These are phyloP conservation scores for Suillus placidus DNA, from an alignment of 768 basidiomycete genomes.

Conservation along the genomic window DNA sequence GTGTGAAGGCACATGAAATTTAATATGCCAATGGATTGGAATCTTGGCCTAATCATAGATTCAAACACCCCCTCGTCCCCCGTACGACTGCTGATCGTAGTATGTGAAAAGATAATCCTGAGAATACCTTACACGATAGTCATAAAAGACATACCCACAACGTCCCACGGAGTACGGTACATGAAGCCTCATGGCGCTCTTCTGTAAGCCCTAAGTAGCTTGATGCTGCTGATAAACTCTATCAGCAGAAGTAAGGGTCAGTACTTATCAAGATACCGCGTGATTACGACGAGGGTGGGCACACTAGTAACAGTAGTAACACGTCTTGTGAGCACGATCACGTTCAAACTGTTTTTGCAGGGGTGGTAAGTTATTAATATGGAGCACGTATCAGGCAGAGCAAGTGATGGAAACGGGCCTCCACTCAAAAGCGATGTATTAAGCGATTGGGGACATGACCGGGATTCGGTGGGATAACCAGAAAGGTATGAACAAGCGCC, in stretches of 20 bases:
- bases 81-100: not conserved
- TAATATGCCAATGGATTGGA: not conserved
- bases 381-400: not conserved
- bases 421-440: not conserved
- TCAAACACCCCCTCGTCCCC: not conserved
- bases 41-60: not conserved
- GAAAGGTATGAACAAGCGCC: constrained; percentile 1
- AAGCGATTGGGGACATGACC: not conserved
- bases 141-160: not conserved
- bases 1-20: constrained; percentile 1
- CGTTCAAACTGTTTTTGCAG: not conserved
- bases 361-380: not conserved
- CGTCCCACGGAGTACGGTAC: not conserved
- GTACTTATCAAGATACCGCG: not conserved
- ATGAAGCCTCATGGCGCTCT: not conserved
- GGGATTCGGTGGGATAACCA: constrained; percentile 2
- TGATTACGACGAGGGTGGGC: not conserved
- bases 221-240: not conserved
- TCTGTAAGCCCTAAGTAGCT: not conserved
- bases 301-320: not conserved
- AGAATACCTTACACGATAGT: constrained; percentile 1
- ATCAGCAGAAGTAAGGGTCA: not conserved
- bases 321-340: not conserved
- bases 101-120: not conserved
- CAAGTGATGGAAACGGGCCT: not conserved